phyloP scores from a whole-genome alignment of 768 basidiomycete genomes.

The Obba rivulosa region DNA sequence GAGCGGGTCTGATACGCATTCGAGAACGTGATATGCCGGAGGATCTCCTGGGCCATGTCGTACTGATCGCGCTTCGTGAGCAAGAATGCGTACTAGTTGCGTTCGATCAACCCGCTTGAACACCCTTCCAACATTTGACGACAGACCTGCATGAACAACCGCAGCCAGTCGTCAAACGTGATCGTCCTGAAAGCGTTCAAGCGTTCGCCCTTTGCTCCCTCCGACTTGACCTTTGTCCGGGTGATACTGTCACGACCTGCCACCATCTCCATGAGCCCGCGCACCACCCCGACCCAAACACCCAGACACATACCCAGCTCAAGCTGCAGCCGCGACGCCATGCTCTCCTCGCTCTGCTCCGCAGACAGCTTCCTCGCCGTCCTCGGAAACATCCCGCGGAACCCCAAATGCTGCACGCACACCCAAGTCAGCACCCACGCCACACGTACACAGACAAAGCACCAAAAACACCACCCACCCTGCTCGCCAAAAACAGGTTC shows the following conservation, averaged over 20 bases:
- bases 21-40: conserved; percentile 70
- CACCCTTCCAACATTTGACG: too few species aligned
- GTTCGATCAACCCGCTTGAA: background rate
- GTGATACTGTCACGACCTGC: conserved; percentile 54
- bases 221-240: conserved; percentile 42
- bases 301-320: conserved; percentile 50
- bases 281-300: background rate
- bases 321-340: conserved; percentile 72
- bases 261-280: too few species aligned
- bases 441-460: background rate
- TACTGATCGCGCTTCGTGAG: conserved; percentile 59
- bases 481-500: conserved; percentile 72
- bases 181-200: conserved; percentile 77
- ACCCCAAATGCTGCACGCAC: conserved; percentile 29
- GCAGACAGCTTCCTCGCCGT: conserved; percentile 32
- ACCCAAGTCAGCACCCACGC: background rate
- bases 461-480: conserved; percentile 40
- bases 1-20: conserved; percentile 62
- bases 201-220: conserved; percentile 33
- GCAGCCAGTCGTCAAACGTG: conserved; percentile 80
- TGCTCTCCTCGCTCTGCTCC: conserved; percentile 63
- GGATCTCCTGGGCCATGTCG: conserved; percentile 65
- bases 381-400: conserved; percentile 65
- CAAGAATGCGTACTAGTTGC: conserved; percentile 67
- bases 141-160: conserved; percentile 86